Evolutionary conservation across 331 rosid species (phyloP).

Genomic region (Ulmus americana): DNA sequence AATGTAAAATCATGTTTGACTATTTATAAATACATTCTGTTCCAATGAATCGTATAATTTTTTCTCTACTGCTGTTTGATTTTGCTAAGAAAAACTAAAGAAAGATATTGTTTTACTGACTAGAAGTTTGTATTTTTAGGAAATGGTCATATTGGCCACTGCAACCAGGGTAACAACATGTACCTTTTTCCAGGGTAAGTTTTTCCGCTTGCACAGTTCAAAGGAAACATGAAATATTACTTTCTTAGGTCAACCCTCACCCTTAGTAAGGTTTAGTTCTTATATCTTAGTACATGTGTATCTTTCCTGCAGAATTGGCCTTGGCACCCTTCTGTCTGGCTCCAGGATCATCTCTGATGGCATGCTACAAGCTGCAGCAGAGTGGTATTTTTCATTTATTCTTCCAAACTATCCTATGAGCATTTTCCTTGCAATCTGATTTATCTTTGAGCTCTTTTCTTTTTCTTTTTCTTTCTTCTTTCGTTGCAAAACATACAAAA

Average conservation of each 20-base stretch:
- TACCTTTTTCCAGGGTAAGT: conserved; percentile 98
- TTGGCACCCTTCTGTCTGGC: conserved; percentile 89
- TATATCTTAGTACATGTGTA: conserved; percentile 8
- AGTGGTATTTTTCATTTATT: conserved; percentile 52
- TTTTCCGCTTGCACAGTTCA: conserved; percentile 15
- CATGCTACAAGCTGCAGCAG: conserved; percentile 98
- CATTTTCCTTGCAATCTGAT: too few relatives aligned
- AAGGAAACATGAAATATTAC: neutral
- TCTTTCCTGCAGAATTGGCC: conserved; percentile 74
- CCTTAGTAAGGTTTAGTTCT: neutral
- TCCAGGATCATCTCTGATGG: conserved; percentile 80
- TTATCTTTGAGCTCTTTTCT: too few relatives aligned
- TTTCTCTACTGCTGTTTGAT: too few relatives aligned
- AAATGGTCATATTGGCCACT: conserved; percentile 78
- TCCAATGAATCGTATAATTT: too few relatives aligned
- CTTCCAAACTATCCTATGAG: neutral
- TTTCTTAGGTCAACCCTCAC: too few relatives aligned
- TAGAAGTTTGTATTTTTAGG: conserved; percentile 38
- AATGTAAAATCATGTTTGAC: too few relatives aligned
- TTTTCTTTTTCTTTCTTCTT: too few relatives aligned
- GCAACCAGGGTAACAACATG: conserved; percentile 99
- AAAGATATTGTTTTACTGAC: neutral
- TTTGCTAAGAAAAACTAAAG: neutral
- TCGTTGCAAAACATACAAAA: too few relatives aligned
- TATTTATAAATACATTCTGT: too few relatives aligned